A percentile compares a stretch with the other conserved stretches of the same genome.
Conservation (phyloP, 768 basidiomycete species). For the Rhizopogon roseolus region DNA sequence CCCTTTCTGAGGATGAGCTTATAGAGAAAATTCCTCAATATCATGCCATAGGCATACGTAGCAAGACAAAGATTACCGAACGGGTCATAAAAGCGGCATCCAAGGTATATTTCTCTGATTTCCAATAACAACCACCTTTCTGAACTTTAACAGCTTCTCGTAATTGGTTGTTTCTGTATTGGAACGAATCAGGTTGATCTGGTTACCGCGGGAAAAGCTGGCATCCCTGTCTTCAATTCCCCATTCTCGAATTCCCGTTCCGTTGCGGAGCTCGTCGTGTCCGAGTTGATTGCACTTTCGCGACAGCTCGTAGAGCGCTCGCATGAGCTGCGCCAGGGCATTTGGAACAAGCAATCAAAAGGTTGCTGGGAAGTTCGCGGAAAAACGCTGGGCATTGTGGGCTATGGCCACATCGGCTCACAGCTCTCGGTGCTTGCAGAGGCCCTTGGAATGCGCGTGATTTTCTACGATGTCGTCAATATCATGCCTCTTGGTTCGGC, state of each 20-base stretch:
- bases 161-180: constrained; percentile 99
- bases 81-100: constrained; percentile 82
- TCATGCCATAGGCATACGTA: constrained; percentile 94
- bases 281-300: constrained; percentile 90
- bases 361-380: constrained; percentile 97
- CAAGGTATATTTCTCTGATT: constrained; percentile 49
- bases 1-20: constrained; percentile 92
- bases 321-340: constrained; percentile 79
- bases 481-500: constrained; percentile 98
- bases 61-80: constrained; percentile 95
- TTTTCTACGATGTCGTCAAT: constrained; percentile 93
- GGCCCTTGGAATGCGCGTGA: constrained; percentile 90
- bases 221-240: constrained; percentile 98
- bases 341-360: constrained; percentile 99
- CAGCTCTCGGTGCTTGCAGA: constrained; percentile 97
- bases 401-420: constrained; percentile 97
- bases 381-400: constrained; percentile 96
- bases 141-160: constrained; percentile 62
- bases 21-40: constrained; percentile 76
- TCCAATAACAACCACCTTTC: neutral
- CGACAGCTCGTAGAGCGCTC: constrained; percentile 90
- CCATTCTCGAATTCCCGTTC: constrained; percentile 99
- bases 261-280: constrained; percentile 95
- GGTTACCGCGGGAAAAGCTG: constrained; percentile 70
- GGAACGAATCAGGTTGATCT: constrained; percentile 99